Percentiles rank a stretch among this genome's conserved stretches.
phyloP scores from a whole-genome alignment of 2,329 filamentous ascomycete genomes.

The Albifimbria verrucaria region DNA sequence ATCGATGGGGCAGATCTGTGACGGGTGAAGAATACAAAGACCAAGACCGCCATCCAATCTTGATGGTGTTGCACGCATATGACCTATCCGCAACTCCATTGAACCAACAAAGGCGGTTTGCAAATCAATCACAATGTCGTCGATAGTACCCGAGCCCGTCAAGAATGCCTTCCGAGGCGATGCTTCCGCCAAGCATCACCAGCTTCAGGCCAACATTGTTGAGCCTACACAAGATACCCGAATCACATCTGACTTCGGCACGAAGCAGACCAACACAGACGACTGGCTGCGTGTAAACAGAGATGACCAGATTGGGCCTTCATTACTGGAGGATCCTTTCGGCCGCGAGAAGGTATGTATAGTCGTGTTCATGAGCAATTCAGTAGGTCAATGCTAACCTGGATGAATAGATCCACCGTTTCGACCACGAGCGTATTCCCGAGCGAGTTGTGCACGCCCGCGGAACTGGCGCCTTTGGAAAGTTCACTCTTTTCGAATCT shows the following conservation, averaged over 20 bases:
- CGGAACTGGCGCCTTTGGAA: slow-evolving; percentile 67
- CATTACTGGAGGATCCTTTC: slow-evolving; percentile 69
- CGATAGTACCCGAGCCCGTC: slow-evolving; percentile 27
- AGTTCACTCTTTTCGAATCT: slow-evolving; percentile 64
- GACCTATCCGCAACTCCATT: no score
- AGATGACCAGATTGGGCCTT: slow-evolving; percentile 62
- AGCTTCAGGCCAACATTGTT: slow-evolving; percentile 57
- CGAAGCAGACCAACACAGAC: slow-evolving; percentile 70
- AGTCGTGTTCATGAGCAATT: neutral
- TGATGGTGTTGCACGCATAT: no score
- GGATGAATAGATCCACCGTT: slow-evolving; percentile 60
- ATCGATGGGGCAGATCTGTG: no score
- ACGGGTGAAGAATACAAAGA: no score
- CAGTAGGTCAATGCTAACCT: slow-evolving; percentile 1
- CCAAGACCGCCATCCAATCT: no score
- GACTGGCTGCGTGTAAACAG: slow-evolving; percentile 69
- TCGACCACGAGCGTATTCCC: slow-evolving; percentile 62
- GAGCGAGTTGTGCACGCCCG: slow-evolving; percentile 69
- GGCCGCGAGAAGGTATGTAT: slow-evolving; percentile 66
- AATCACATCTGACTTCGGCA: slow-evolving; percentile 75
- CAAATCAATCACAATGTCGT: slow-evolving; percentile 13
- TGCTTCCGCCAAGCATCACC: slow-evolving; percentile 52
- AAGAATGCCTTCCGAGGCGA: slow-evolving; percentile 39
- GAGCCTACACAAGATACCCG: slow-evolving; percentile 55
- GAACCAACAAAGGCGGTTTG: neutral